These are phyloP conservation scores for Parascedosporium putredinis DNA, from an alignment of 2,329 filamentous ascomycete species.

Conservation along the genomic window DNA sequence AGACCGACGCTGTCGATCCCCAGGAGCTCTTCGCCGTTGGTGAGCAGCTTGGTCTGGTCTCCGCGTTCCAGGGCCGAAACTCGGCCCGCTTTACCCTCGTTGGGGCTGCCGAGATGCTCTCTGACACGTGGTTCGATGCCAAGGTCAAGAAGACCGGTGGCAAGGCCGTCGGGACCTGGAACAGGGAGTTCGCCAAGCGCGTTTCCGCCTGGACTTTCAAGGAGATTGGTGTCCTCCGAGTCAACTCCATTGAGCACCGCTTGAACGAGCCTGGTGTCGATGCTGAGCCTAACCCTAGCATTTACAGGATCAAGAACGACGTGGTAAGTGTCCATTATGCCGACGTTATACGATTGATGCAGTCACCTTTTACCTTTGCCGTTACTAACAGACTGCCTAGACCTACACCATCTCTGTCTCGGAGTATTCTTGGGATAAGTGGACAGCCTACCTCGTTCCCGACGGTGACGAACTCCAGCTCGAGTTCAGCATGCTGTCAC, in stretches of 20 bases:
- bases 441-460: slow-evolving; percentile 62
- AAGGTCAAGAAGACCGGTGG: slow-evolving; percentile 48
- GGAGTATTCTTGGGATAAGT: slow-evolving; percentile 68
- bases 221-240: slow-evolving; percentile 79
- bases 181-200: slow-evolving; percentile 75
- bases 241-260: slow-evolving; percentile 74
- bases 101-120: slow-evolving; percentile 76
- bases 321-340: slow-evolving; percentile 79
- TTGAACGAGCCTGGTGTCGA: slow-evolving; percentile 38
- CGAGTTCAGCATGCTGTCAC: slow-evolving; percentile 97
- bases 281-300: slow-evolving; percentile 64
- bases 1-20: slow-evolving; percentile 47
- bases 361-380: not conserved
- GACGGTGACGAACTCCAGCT: slow-evolving; percentile 70
- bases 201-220: slow-evolving; percentile 94
- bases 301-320: slow-evolving; percentile 94
- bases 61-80: slow-evolving; percentile 82
- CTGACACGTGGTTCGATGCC: slow-evolving; percentile 81
- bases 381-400: not conserved
- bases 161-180: slow-evolving; percentile 53
- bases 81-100: slow-evolving; percentile 80
- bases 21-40: slow-evolving; percentile 83
- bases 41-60: slow-evolving; percentile 73
- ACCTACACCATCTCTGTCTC: slow-evolving; percentile 64
- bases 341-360: no score